These are phyloP conservation scores for Alternaria consortialis DNA, from an alignment of 2,329 filamentous ascomycete species.

Conservation along the genomic window DNA sequence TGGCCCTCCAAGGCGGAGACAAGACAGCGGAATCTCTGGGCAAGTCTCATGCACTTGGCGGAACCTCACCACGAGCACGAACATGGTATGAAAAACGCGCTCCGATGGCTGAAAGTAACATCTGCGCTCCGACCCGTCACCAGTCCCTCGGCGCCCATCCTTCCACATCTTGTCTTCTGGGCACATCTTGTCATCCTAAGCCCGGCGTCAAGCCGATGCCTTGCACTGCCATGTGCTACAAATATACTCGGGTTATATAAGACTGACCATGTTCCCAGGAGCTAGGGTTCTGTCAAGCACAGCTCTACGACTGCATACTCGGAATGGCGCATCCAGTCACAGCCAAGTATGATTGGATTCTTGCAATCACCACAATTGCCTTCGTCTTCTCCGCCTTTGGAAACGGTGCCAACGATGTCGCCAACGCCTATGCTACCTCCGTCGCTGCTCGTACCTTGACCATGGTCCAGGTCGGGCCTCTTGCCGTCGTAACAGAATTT, in stretches of 20 bases:
- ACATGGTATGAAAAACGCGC: not conserved
- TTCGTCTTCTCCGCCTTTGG: constrained; percentile 49
- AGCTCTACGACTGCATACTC: not conserved
- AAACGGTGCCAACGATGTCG: constrained; percentile 62
- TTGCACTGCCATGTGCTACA: not conserved
- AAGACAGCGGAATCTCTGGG: constrained; percentile 17
- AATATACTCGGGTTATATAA: constrained; percentile 5
- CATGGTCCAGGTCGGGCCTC: constrained; percentile 61
- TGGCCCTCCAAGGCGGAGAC: constrained; percentile 10
- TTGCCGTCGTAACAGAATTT: constrained; percentile 61
- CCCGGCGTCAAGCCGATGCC: not conserved
- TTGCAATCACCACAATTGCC: constrained; percentile 52
- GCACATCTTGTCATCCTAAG: constrained; percentile 4
- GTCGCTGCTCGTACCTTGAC: constrained; percentile 62
- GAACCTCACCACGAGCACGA: not conserved
- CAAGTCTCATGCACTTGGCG: constrained; percentile 13
- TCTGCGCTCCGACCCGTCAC: not conserved
- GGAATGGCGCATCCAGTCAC: constrained; percentile 34
- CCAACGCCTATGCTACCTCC: constrained; percentile 61
- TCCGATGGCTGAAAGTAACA: constrained; percentile 1
- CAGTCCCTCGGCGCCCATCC: not conserved
- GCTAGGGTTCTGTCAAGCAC: not conserved
- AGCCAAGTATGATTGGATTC: constrained; percentile 52
- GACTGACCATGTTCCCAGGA: not conserved
- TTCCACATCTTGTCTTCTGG: constrained; percentile 1